Conservation (phyloP, 1,139 yeast genomes). For the Blastobotrys serpentis region DNA sequence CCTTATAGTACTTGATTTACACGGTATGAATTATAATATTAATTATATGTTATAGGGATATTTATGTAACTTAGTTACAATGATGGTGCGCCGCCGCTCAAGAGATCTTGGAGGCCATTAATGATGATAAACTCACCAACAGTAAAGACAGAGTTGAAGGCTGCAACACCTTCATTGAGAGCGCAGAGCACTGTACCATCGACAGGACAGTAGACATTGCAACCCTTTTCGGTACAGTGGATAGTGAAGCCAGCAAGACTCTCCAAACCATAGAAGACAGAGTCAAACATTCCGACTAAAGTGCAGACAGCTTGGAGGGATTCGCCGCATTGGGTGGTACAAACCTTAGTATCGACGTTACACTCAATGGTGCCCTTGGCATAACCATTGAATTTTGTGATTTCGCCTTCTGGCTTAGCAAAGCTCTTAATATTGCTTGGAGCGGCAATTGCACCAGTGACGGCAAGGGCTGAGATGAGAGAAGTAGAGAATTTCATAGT, state of each 20-base stretch:
- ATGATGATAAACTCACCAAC: slow-evolving; percentile 21
- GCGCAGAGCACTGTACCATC: no score
- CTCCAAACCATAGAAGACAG: slow-evolving; percentile 21
- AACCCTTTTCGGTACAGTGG: slow-evolving; percentile 16
- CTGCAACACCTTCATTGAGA: slow-evolving; percentile 17
- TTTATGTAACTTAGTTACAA: no score
- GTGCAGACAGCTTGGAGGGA: slow-evolving; percentile 17
- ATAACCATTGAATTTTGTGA: slow-evolving; percentile 4
- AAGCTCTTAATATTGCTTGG: slow-evolving; percentile 27
- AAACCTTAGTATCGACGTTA: slow-evolving; percentile 16
- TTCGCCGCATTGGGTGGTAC: slow-evolving; percentile 18
- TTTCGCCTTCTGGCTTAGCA: slow-evolving; percentile 1
- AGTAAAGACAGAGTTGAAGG: slow-evolving; percentile 18
- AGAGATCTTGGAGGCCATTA: slow-evolving; percentile 12
- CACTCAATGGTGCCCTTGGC: slow-evolving; percentile 14
- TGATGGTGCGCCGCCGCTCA: no score
- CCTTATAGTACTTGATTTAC: no score
- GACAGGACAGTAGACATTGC: slow-evolving; percentile 19
- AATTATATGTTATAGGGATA: no score
- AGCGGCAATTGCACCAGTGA: slow-evolving; percentile 40
- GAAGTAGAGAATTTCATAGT: slow-evolving; percentile 11
- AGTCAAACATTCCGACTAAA: slow-evolving; percentile 18
- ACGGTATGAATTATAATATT: no score
- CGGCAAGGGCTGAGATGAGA: slow-evolving; percentile 24
- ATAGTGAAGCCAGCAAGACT: slow-evolving; percentile 17